Evolutionary conservation across 2,329 filamentous ascomycete genomes (phyloP), one percentile per base, ranked within the genome.

Genomic region (Exophiala phaeomuriformis): DNA sequence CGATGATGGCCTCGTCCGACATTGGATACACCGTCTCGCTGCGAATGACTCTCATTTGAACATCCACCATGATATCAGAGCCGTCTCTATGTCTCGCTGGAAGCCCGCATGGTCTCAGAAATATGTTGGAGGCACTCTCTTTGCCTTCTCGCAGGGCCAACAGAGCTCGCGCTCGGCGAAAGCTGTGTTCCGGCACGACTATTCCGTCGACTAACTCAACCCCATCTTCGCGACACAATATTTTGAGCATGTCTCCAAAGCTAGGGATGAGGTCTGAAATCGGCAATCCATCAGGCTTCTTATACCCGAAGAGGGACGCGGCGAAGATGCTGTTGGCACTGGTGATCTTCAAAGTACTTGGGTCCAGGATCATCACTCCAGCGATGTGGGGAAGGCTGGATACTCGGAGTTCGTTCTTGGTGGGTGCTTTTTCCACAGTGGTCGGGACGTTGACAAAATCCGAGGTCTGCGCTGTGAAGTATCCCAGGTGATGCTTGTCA

Each of bases 381-480:
- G 93, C 93, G 70, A 98, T 96, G 67, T 98, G 91, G 10, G 93
- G 93, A 61, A 96, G 95, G 66, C 90, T 95, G 10, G 91, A 95
- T 41, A 98, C 81, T 48, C 88, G 83, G 59, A 98, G 79, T 60
- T 88, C 83, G 12, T 82, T 78, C 61, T 84, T 77, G 40, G 80
- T 83, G 33, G 81, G 78, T 2, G 88, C 74, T 64, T 87, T 85
- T 55, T 90, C 83, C 47, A 98, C 78, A 0, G 86, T 86, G 52
- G 89, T 85, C 1, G 93, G 93, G 53, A 96, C 88, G 66, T 86
- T 90, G 66, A 90, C 82, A 51, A 82, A 82, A 55, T 84, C 84
- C 35, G 80, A 79, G 51, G 90, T 90, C 51, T 84, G 82, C 52
- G 90, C 91, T 4, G 93, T 94, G 69, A 94, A 96, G 67, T 89